Conservation (phyloP, 495 filamentous ascomycete species). For the Neurospora discreta region DNA sequence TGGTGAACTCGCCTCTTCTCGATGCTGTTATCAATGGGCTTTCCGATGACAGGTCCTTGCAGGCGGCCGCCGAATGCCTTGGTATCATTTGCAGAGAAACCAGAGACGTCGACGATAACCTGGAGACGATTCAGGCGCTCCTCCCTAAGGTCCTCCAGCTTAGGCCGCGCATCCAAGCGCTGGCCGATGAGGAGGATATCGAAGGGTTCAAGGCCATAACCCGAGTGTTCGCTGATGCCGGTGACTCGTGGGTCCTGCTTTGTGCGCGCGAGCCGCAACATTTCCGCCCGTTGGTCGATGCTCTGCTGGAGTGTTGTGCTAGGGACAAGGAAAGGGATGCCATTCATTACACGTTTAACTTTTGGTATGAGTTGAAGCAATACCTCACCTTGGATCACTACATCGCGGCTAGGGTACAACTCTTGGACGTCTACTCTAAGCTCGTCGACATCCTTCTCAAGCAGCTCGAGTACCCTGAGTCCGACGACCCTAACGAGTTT, state of each 20-base stretch:
- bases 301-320: slow-evolving; percentile 79
- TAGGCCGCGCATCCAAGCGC: slow-evolving; percentile 61
- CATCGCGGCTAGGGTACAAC: slow-evolving; percentile 62
- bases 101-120: slow-evolving; percentile 78
- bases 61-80: slow-evolving; percentile 86
- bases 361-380: slow-evolving; percentile 98
- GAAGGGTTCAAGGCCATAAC: slow-evolving; percentile 84
- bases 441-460: slow-evolving; percentile 89
- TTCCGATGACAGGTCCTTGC: slow-evolving; percentile 63
- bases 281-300: slow-evolving; percentile 80
- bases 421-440: slow-evolving; percentile 68
- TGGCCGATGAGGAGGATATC: slow-evolving; percentile 71
- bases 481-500: slow-evolving; percentile 56
- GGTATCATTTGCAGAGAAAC: slow-evolving; percentile 88
- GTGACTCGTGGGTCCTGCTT: slow-evolving; percentile 84
- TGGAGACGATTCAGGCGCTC: slow-evolving; percentile 70
- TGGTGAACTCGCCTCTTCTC: slow-evolving; percentile 79
- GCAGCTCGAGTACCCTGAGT: slow-evolving; percentile 81
- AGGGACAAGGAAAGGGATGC: slow-evolving; percentile 81
- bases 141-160: slow-evolving; percentile 74
- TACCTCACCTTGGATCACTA: slow-evolving; percentile 85
- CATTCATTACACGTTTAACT: slow-evolving; percentile 82
- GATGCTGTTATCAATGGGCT: slow-evolving; percentile 69
- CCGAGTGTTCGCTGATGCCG: slow-evolving; percentile 82
- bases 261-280: slow-evolving; percentile 72